A percentile compares a stretch with the other conserved stretches of the same genome.
phyloP scores from a whole-genome alignment of 108 stramenopile species.

The Parietichytrium sp. region DNA sequence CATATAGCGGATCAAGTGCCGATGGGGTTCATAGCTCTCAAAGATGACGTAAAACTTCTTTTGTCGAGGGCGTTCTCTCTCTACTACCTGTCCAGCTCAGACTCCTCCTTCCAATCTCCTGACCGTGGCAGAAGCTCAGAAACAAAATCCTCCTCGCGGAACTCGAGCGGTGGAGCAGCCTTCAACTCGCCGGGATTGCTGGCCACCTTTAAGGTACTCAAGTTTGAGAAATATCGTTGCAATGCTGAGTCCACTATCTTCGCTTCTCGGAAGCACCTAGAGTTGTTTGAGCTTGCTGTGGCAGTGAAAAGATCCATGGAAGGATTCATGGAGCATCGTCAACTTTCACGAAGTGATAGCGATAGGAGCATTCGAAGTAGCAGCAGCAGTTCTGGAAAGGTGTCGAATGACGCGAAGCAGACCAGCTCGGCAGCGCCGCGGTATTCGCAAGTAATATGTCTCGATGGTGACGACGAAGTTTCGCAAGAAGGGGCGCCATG shows the following conservation, averaged over 20 bases:
- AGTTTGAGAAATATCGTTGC: not conserved
- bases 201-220: not conserved
- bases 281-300: too few relatives aligned
- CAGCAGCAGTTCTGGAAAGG: not conserved
- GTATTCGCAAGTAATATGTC: too few relatives aligned
- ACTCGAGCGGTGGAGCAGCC: not conserved
- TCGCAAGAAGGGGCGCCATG: too few relatives aligned
- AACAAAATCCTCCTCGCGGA: not conserved
- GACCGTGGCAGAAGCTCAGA: too few relatives aligned
- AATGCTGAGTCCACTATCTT: not conserved
- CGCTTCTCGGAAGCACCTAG: too few relatives aligned
- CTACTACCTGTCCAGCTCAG: not conserved
- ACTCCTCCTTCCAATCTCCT: not conserved
- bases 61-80: not conserved
- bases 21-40: not conserved
- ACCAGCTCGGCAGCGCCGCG: too few relatives aligned
- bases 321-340: too few relatives aligned
- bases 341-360: not conserved
- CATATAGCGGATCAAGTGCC: not conserved
- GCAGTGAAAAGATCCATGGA: too few relatives aligned
- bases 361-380: not conserved
- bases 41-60: not conserved
- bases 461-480: too few relatives aligned
- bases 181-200: conserved; percentile 1
- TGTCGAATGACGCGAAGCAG: too few relatives aligned